These are phyloP conservation scores for Taiwanofungus camphoratus DNA, from an alignment of 1,284 basidiomycete species.

Conservation along the genomic window DNA sequence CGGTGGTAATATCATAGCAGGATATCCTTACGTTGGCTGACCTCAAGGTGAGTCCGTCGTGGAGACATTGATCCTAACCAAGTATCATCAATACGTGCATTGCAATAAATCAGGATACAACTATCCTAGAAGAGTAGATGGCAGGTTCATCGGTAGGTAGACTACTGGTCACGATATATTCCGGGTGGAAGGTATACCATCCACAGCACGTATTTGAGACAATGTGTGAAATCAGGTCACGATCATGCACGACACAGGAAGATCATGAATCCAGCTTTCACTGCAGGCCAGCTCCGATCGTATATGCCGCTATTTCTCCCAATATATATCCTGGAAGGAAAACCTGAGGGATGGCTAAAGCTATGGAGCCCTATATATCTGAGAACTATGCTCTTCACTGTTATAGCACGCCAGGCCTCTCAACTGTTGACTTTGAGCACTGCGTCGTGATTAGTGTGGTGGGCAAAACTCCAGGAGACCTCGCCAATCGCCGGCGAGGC, in stretches of 20 bases:
- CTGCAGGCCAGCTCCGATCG: conserved; percentile 37
- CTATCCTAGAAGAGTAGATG: conserved; percentile 28
- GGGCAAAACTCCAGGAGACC: no score
- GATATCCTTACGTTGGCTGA: conserved; percentile 26
- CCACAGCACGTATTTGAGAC: background rate
- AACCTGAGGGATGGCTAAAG: no score
- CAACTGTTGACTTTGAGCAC: no score
- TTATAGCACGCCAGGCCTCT: no score
- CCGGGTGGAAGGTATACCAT: conserved; percentile 3
- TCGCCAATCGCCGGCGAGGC: no score
- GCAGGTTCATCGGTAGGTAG: conserved; percentile 22
- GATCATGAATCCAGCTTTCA: conserved; percentile 39
- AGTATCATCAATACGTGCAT: conserved; percentile 25
- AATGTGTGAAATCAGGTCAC: conserved; percentile 25
- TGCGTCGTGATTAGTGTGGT: no score
- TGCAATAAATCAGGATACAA: conserved; percentile 31
- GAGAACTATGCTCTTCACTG: no score
- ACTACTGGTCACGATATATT: conserved; percentile 31
- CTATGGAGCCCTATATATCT: no score
- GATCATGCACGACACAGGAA: conserved; percentile 36
- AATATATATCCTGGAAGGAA: no score
- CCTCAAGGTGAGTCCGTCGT: conserved; percentile 24
- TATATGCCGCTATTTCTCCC: conserved; percentile 46
- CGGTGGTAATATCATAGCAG: conserved; percentile 14
- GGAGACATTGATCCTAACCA: conserved; percentile 1